Base-by-base conservation (phyloP, 441 rosid genomes). In the Bruguiera hainesii region DNA sequence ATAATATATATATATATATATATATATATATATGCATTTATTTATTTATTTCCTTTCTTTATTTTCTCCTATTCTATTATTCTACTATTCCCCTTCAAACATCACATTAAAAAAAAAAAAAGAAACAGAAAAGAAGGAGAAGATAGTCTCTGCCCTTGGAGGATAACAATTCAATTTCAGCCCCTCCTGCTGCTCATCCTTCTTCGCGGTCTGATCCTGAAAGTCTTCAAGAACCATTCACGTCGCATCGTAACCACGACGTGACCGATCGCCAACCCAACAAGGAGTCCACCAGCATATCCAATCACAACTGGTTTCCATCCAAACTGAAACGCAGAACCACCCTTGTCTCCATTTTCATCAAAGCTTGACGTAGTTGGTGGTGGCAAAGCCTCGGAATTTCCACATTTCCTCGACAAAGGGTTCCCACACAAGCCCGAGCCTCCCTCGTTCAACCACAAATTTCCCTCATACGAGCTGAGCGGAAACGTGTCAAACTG, bases 341-440 rank as follows among this genome's bases (percentile, higher is more conserved):
- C 65, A 3, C 35, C 31, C 2, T 3, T 42, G 48, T 23, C 52
- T 8, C 42, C 46, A 19, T 19, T 39, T 21, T 42, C 7, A 0
- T n/a, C 55, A 1, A 4, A 23, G 25, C 4, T 52, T 23, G 33
- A 21, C 8, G 61, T 13, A n/a, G 55, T 6, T 10, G 63, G 46
- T 35, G 37, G 16, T 13, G 18, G 18, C 48, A 42, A 42, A 13
- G 48, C 18, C 48, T 42, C 60, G n/a, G 46, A 28, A 48, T 2
- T 58, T 19, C 20, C 56, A 15, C 71, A 48, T 59, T 42, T n/a
- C 46, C 10, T 58, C 5, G 64, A 26, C 23, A 50, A 31, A 31
- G 64, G 65, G 33, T 21, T 13, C 21, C 96, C 90, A 15, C 89
- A 85, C 65, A 89, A 70, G 67, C 75, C 79, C 0, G 80, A 82